Percentiles rank a stretch among this genome's conserved stretches.
Conservation (phyloP, 1,284 basidiomycete genomes). For the Neotropicomus parvogracilis region DNA sequence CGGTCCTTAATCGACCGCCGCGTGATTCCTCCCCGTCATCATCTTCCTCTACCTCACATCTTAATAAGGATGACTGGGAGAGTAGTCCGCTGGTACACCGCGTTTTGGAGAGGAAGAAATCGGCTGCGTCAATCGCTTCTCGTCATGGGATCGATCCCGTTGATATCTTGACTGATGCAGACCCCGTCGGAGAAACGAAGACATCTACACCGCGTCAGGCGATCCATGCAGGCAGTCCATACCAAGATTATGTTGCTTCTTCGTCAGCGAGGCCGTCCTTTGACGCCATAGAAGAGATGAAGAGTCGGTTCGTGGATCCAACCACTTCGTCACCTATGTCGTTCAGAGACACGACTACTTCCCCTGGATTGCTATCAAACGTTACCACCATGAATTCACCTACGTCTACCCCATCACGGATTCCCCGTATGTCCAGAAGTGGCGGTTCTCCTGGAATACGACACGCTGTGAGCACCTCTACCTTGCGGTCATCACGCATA, state of each 20-base stretch:
- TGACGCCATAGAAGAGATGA: slow-evolving; percentile 64
- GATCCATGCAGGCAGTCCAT: slow-evolving; percentile 3
- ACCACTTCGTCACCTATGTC: slow-evolving; percentile 31
- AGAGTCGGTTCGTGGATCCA: slow-evolving; percentile 49
- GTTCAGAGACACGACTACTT: slow-evolving; percentile 18
- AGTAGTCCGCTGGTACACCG: slow-evolving; percentile 34
- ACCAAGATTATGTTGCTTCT: slow-evolving; percentile 26
- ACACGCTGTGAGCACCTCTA: slow-evolving; percentile 30
- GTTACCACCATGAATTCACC: slow-evolving; percentile 13
- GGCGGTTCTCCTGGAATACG: slow-evolving; percentile 29
- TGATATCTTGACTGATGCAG: slow-evolving; percentile 5
- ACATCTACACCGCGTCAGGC: slow-evolving; percentile 3
- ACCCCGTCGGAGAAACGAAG: slow-evolving; percentile 4
- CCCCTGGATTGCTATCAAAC: slow-evolving; percentile 10
- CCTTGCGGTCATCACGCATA: slow-evolving; percentile 27
- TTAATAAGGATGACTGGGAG: slow-evolving; percentile 21
- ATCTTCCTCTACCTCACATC: slow-evolving; percentile 7
- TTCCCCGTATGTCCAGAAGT: slow-evolving; percentile 28
- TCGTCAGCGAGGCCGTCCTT: slow-evolving; percentile 35
- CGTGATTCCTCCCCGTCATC: slow-evolving; percentile 24
- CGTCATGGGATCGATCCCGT: slow-evolving; percentile 3
- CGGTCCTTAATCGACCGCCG: slow-evolving; percentile 38
- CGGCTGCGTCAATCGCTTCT: slow-evolving; percentile 10
- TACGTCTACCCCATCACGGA: slow-evolving; percentile 27
- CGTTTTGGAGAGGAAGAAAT: slow-evolving; percentile 21